Conservation (phyloP, 148 eudicot species). For the Tetragonia tetragonoides region DNA sequence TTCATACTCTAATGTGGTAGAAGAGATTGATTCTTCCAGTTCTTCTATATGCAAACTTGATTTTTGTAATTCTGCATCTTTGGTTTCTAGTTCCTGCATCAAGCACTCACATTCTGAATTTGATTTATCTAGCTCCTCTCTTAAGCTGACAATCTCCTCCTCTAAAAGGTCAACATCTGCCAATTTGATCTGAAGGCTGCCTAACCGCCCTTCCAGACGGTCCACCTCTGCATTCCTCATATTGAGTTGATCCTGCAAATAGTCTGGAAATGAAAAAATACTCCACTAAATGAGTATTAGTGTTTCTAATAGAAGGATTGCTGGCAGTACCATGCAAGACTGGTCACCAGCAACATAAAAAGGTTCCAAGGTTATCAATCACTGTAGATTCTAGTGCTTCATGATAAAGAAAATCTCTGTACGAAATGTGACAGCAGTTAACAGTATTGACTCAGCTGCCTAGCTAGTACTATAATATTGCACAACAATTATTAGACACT, state of each 20-base stretch:
- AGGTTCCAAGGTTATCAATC: no score
- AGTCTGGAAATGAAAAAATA: constrained; percentile 46
- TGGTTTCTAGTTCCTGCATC: constrained; percentile 45
- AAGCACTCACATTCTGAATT: constrained; percentile 41
- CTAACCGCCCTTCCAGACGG: constrained; percentile 38
- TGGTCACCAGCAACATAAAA: neutral
- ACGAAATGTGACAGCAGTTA: no score
- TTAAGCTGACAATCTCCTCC: constrained; percentile 42
- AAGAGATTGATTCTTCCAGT: constrained; percentile 62
- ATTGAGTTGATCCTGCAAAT: constrained; percentile 68
- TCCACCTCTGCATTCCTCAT: constrained; percentile 41
- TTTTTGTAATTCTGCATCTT: constrained; percentile 44
- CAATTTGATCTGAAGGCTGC: constrained; percentile 42
- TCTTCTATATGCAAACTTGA: constrained; percentile 45
- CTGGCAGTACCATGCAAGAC: neutral
- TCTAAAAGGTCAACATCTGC: constrained; percentile 36
- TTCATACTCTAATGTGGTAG: constrained; percentile 62
- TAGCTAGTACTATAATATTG: no score
- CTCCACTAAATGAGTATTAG: constrained; percentile 5
- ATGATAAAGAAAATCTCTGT: no score
- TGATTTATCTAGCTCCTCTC: constrained; percentile 49
- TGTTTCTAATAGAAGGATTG: neutral
- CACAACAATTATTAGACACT: no score
- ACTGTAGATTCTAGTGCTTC: no score
- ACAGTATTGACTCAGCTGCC: no score